Base-by-base conservation (phyloP, 768 basidiomycete genomes). In the Pseudohyphozyma bogoriensis region DNA sequence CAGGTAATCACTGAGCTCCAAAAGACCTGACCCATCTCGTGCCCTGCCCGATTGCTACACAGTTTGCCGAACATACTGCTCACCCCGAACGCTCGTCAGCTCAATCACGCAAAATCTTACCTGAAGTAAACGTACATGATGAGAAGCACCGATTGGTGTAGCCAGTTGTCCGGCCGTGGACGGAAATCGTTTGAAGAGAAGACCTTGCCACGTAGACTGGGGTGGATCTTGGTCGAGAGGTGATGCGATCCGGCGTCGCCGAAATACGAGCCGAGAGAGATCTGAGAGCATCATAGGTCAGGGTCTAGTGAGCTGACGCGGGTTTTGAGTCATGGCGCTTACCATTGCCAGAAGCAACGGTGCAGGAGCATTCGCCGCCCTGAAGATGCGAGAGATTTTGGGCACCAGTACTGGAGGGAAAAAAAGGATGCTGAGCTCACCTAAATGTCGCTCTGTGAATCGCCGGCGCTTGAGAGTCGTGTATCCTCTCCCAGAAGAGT, bases 1-100 rank as follows among this genome's bases (percentile, higher is more conserved):
- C 42, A 11, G 33, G 51, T 52, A 12, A 52, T 29, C 8, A 40
- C 54, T 3, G 39, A 42, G 44, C 39, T 44, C 56, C 62, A 62
- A 53, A 66, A 66, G 47, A 66, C 60, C 59, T 66, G 61, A 5
- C 47, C n/a, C 66, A 67, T 67, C 59, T 67, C 66, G 51, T 67
- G 66, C 36, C 58, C 59, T 54, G 59, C 59, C 13, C 44, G 32
- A 9, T 33, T 42, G 57, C 59, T 18, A 55, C 62, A 63, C 18
- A 63, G 62, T 46, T 63, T 64, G 49, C 66, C 66, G 29, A 67
- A 67, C 11, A 67, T 55, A 60, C 26, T 49, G 47, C 20, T n/a
- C 15, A 46, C 13, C 24, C 15, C 24, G 22, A 26, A 18, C 40
- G 40, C 24, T 42, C n/a, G n/a, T 42, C 40, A 22, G 45, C n/a